Evolutionary conservation across 179 eudicot species (phyloP).

Genomic region (Patellifolia procumbens): DNA sequence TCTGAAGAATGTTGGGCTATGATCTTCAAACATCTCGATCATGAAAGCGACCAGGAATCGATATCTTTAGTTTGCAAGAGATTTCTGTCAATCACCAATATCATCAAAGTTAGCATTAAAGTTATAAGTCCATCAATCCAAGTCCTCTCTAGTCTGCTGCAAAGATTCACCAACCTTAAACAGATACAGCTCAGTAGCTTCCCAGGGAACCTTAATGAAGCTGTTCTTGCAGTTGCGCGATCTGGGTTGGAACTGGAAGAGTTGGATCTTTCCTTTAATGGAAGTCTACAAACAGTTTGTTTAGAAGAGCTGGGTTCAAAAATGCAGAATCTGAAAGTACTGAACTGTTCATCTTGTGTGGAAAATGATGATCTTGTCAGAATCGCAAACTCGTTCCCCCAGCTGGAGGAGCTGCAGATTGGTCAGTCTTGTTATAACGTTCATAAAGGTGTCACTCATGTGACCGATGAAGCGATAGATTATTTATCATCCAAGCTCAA

Average conservation of each 20-base stretch:
- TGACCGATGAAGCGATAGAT: constrained; percentile 35
- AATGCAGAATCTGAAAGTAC: constrained; percentile 28
- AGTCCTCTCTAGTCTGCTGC: constrained; percentile 23
- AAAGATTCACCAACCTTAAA: constrained; percentile 26
- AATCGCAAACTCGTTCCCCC: constrained; percentile 26
- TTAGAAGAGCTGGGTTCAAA: constrained; percentile 27
- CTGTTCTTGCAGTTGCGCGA: constrained; percentile 24
- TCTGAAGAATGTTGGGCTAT: constrained; percentile 42
- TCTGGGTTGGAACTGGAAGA: constrained; percentile 34
- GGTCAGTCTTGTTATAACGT: not conserved
- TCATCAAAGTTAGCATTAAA: constrained; percentile 16
- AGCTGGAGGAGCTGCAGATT: constrained; percentile 33
- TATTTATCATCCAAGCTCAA: constrained; percentile 30
- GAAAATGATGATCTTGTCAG: constrained; percentile 28
- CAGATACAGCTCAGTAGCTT: constrained; percentile 22
- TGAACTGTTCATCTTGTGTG: constrained; percentile 13
- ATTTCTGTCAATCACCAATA: constrained; percentile 32
- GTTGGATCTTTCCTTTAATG: constrained; percentile 26
- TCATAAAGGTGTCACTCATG: constrained; percentile 12
- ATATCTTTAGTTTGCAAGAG: constrained; percentile 40
- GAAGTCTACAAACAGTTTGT: constrained; percentile 12
- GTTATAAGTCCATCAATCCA: constrained; percentile 23
- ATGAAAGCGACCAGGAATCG: constrained; percentile 29
- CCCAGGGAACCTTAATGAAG: constrained; percentile 20
- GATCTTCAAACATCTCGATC: constrained; percentile 27